These are phyloP conservation scores for Pinus taeda DNA, from an alignment of 75 land plant species.

Conservation along the genomic window DNA sequence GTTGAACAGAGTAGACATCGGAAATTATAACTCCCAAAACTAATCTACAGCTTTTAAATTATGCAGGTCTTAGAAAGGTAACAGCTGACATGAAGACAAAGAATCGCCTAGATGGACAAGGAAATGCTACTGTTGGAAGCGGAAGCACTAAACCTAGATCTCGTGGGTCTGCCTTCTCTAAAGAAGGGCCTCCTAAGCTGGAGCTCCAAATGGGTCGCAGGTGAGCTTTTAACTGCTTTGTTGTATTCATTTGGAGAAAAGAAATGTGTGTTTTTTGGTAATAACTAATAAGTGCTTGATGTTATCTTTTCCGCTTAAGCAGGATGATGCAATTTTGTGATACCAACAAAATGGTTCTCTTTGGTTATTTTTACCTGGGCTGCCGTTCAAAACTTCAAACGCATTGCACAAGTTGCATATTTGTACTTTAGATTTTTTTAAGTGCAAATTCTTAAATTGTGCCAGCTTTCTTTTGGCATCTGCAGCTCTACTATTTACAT, in stretches of 20 bases:
- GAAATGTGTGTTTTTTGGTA: background rate
- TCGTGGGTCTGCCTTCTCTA: conserved; percentile 9
- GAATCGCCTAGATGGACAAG: conserved; percentile 34
- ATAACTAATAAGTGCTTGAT: background rate
- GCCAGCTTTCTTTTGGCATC: background rate
- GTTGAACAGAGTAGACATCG: no score
- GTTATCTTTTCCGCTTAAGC: background rate
- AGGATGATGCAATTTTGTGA: no score
- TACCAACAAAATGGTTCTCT: no score
- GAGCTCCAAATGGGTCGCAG: conserved; percentile 41
- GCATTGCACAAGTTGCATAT: no score
- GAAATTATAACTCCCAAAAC: no score
- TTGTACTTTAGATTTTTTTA: background rate
- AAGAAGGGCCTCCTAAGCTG: conserved; percentile 21
- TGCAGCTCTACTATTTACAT: background rate
- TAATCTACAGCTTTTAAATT: background rate
- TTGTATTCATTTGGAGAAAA: background rate
- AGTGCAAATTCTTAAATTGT: background rate
- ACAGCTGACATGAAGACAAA: conserved; percentile 53
- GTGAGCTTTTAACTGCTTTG: conserved; percentile 11
- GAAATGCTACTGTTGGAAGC: conserved; percentile 23
- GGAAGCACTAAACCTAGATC: background rate
- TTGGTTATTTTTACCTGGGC: no score
- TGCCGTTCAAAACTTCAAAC: no score
- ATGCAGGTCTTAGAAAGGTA: conserved; percentile 36